Evolutionary conservation across 2,329 filamentous ascomycete species (phyloP).

Genomic region (Claviceps pazoutovae): DNA sequence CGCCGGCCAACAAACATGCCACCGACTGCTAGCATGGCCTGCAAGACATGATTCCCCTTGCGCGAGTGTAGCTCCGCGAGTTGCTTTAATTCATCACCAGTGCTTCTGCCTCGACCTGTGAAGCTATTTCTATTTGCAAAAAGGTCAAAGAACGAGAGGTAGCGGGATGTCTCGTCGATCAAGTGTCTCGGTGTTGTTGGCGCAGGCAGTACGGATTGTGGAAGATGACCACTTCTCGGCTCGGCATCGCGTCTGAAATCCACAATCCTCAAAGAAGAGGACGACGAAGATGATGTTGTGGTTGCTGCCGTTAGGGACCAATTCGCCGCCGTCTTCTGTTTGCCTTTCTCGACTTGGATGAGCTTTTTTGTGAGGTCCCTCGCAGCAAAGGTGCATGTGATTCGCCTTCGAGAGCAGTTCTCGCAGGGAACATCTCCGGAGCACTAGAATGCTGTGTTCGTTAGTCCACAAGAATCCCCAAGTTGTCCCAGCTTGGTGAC

Average conservation of each 20-base stretch:
- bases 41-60: conserved; percentile 8
- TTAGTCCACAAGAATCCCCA: neutral
- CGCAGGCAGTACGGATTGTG: neutral
- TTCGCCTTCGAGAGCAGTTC: conserved; percentile 14
- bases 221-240: neutral
- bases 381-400: conserved; percentile 12
- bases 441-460: conserved; percentile 10
- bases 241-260: neutral
- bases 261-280: neutral
- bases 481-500: neutral
- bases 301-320: neutral
- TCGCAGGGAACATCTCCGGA: conserved; percentile 18
- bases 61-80: conserved; percentile 8
- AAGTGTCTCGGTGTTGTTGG: neutral
- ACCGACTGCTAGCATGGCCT: conserved; percentile 18
- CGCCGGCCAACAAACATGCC: conserved; percentile 3
- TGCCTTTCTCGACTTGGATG: conserved; percentile 13
- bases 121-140: conserved; percentile 18
- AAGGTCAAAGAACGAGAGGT: conserved; percentile 12
- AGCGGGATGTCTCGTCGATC: conserved; percentile 7
- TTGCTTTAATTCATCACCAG: conserved; percentile 11
- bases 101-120: conserved; percentile 3
- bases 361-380: neutral
- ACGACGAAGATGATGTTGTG: neutral
- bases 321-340: conserved; percentile 3